A percentile compares a stretch with the other conserved stretches of the same genome.
phyloP scores from a whole-genome alignment of 2,329 filamentous ascomycete genomes.

The Trichoderma oligosporum region DNA sequence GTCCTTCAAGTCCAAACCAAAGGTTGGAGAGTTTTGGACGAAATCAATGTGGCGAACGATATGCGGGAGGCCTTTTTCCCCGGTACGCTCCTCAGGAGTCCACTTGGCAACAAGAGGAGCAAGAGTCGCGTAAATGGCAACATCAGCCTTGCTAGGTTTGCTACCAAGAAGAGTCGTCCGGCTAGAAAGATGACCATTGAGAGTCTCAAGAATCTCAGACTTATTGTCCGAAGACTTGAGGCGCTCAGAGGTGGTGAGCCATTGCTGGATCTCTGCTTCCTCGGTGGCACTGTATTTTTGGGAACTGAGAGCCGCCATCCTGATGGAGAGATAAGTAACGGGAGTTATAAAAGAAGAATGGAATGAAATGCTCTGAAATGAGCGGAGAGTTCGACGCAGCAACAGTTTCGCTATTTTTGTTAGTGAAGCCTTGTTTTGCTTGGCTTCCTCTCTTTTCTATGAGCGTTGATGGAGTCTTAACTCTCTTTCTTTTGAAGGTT shows the following conservation, averaged over 20 bases:
- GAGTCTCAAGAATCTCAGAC: constrained; percentile 65
- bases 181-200: constrained; percentile 83
- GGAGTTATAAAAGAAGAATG: constrained; percentile 36
- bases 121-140: constrained; percentile 76
- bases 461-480: not conserved
- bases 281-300: constrained; percentile 73
- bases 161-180: constrained; percentile 84
- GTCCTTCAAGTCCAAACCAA: constrained; percentile 64
- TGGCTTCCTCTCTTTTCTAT: constrained; percentile 13
- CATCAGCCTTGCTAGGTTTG: constrained; percentile 85
- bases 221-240: constrained; percentile 57
- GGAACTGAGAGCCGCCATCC: constrained; percentile 63
- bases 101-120: constrained; percentile 74
- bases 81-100: constrained; percentile 82
- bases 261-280: constrained; percentile 83
- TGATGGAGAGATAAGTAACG: constrained; percentile 40
- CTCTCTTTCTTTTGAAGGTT: not conserved
- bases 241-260: constrained; percentile 73
- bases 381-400: constrained; percentile 38
- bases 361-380: constrained; percentile 32
- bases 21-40: constrained; percentile 82
- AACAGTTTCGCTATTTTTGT: constrained; percentile 39
- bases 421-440: constrained; percentile 11
- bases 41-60: constrained; percentile 91
- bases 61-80: constrained; percentile 83